Evolutionary conservation across 768 basidiomycete genomes (phyloP).

Genomic region (Trametes gibbosa): DNA sequence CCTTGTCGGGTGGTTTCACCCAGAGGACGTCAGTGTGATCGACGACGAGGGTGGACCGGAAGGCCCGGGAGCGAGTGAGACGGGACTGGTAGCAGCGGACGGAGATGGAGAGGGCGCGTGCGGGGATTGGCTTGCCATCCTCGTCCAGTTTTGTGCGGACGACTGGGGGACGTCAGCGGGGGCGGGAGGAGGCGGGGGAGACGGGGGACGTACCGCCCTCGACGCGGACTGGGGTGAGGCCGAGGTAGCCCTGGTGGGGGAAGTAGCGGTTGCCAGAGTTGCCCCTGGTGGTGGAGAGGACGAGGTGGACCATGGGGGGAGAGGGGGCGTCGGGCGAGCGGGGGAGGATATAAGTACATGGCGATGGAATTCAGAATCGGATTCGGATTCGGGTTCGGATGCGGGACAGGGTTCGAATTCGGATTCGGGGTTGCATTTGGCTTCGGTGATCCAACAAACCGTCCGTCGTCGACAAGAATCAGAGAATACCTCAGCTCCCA

Average conservation of each 20-base stretch:
- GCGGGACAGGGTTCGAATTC: conserved; percentile 44
- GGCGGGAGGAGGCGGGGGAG: background rate
- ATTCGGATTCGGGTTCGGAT: conserved; percentile 48
- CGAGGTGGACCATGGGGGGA: conserved; percentile 63
- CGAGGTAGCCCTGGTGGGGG: conserved; percentile 75
- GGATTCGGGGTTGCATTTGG: background rate
- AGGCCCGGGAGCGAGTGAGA: conserved; percentile 48
- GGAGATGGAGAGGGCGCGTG: conserved; percentile 66
- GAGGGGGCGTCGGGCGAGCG: conserved; percentile 20
- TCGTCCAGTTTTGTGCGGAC: conserved; percentile 70
- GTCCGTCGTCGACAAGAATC: conserved; percentile 1
- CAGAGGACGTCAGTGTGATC: conserved; percentile 68
- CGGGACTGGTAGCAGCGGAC: conserved; percentile 84
- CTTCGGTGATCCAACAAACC: conserved; percentile 16
- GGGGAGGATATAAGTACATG: conserved; percentile 37
- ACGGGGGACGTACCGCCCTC: conserved; percentile 59
- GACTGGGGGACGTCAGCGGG: conserved; percentile 37
- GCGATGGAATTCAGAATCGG: conserved; percentile 2
- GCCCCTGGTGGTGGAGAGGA: conserved; percentile 62
- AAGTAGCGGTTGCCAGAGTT: conserved; percentile 70
- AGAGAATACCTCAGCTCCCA: background rate
- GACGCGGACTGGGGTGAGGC: conserved; percentile 74
- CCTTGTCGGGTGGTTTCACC: conserved; percentile 56
- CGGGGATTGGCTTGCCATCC: conserved; percentile 64
- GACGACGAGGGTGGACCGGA: conserved; percentile 64